Conservation (phyloP, 148 eudicot genomes). For the Diospyros lotus region DNA sequence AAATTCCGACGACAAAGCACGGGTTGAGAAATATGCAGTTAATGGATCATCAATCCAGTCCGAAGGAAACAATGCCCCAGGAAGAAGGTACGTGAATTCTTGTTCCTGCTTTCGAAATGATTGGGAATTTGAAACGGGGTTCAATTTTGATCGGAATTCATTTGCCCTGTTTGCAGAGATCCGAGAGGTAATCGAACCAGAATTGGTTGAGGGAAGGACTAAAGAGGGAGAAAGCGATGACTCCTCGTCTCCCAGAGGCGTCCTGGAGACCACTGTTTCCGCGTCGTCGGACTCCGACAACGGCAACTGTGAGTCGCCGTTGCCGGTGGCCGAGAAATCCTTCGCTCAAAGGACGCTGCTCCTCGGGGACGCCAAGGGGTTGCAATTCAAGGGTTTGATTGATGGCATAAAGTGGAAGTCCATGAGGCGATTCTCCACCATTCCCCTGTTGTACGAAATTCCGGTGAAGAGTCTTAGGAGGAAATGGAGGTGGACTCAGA, state of each 20-base stretch:
- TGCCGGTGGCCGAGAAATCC: conserved; percentile 6
- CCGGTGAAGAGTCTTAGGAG: conserved; percentile 40
- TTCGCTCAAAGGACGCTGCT: background rate
- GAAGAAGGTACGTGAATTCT: conserved; percentile 21
- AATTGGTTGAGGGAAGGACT: background rate
- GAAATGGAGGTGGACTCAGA: conserved; percentile 41
- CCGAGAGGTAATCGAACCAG: conserved; percentile 25
- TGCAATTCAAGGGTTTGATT: conserved; percentile 47
- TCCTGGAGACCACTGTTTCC: conserved; percentile 48
- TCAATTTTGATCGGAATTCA: background rate
- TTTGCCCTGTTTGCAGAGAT: conserved; percentile 11
- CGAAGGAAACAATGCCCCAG: too few species aligned
- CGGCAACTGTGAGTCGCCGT: conserved; percentile 7
- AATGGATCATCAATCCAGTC: too few species aligned
- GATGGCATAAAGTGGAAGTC: conserved; percentile 52
- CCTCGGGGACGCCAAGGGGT: conserved; percentile 17
- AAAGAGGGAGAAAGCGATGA: conserved; percentile 18
- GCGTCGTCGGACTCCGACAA: conserved; percentile 42
- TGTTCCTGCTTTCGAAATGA: background rate
- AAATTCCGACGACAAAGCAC: too few species aligned
- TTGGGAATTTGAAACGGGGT: too few species aligned
- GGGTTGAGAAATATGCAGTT: too few species aligned
- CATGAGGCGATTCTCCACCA: conserved; percentile 34
- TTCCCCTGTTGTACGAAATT: conserved; percentile 45
- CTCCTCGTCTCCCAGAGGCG: conserved; percentile 70